A percentile compares a stretch with the other conserved stretches of the same genome.
Evolutionary conservation across 345 rosid genomes (phyloP).

Genomic region (Cardamine resedifolia): DNA sequence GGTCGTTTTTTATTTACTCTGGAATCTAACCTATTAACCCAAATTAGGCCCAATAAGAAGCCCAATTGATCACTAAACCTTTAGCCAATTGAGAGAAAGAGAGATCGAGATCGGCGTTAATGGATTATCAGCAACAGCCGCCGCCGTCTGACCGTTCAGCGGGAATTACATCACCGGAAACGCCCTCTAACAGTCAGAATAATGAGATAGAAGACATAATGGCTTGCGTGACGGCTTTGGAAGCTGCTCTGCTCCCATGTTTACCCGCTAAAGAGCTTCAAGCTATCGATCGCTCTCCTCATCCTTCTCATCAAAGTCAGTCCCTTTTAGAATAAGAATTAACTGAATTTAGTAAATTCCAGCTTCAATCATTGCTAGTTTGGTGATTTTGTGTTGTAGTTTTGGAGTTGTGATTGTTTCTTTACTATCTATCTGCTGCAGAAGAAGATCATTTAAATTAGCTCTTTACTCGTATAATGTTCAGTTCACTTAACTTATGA

Average conservation of each 20-base stretch:
- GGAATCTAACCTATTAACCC: too few species aligned
- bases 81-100: neutral
- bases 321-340: too few species aligned
- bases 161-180: too few species aligned
- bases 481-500: too few species aligned
- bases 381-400: too few species aligned
- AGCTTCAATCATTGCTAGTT: too few species aligned
- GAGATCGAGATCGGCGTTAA: constrained; percentile 16
- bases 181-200: constrained; percentile 37
- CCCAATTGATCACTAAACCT: neutral
- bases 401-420: too few species aligned
- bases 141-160: constrained; percentile 28
- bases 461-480: neutral
- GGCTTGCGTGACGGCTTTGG: constrained; percentile 73
- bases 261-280: constrained; percentile 98
- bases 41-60: neutral
- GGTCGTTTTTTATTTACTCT: too few species aligned
- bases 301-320: constrained; percentile 95
- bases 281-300: constrained; percentile 94
- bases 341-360: too few species aligned
- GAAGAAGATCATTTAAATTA: neutral
- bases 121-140: constrained; percentile 29
- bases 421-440: neutral
- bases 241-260: constrained; percentile 90
- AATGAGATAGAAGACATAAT: constrained; percentile 63